phyloP scores from a whole-genome alignment of 768 basidiomycete species.

The Auriscalpium orientale region DNA sequence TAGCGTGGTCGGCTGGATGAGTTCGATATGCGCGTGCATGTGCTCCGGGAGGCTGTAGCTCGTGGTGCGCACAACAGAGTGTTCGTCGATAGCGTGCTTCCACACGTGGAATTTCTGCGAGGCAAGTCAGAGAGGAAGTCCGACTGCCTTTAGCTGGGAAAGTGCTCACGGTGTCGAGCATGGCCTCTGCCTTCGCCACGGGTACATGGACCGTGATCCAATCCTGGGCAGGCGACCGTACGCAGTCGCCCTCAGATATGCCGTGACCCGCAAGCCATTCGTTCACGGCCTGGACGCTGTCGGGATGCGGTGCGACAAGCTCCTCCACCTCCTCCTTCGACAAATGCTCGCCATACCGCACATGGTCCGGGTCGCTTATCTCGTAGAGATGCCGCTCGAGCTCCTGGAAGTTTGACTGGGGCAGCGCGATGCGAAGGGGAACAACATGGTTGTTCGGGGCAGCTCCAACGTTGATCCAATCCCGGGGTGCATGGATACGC shows the following conservation, averaged over 20 bases:
- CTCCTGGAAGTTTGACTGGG: constrained; percentile 12
- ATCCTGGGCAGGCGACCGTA: constrained; percentile 51
- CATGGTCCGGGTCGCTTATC: constrained; percentile 15
- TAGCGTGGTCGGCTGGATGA: constrained; percentile 67
- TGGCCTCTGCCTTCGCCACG: constrained; percentile 52
- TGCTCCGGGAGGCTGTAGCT: constrained; percentile 57
- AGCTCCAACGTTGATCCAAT: constrained; percentile 37
- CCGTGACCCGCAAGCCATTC: constrained; percentile 57
- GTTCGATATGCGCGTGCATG: constrained; percentile 53
- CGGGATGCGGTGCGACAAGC: constrained; percentile 44
- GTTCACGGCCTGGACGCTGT: constrained; percentile 41
- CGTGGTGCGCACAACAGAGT: constrained; percentile 56
- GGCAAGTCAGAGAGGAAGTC: not conserved
- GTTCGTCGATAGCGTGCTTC: constrained; percentile 45
- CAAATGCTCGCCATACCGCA: constrained; percentile 23
- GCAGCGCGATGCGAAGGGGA: constrained; percentile 32
- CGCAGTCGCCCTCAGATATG: constrained; percentile 33
- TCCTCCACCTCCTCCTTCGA: constrained; percentile 52
- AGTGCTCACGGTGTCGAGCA: constrained; percentile 55
- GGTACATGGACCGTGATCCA: constrained; percentile 60
- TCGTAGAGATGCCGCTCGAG: constrained; percentile 15
- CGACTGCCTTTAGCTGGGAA: not conserved
- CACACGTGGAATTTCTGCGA: constrained; percentile 58
- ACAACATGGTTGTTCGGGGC: constrained; percentile 40
- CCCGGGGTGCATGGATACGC: constrained; percentile 34